A percentile compares a stretch with the other conserved stretches of the same genome.
phyloP scores from a whole-genome alignment of 441 rosid genomes.

The Jatropha multifida region DNA sequence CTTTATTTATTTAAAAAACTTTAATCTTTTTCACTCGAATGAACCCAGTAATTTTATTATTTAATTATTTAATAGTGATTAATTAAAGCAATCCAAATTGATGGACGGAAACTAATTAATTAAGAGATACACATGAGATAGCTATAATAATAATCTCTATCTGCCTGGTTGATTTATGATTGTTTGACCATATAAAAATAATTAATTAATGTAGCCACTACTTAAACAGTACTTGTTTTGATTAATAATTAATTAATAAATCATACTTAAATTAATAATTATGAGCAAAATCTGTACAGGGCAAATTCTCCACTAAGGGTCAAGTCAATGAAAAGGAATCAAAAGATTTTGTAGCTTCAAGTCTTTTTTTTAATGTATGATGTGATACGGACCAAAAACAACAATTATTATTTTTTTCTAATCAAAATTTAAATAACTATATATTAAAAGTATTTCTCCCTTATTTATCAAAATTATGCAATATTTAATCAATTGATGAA shows the following conservation, averaged over 20 bases:
- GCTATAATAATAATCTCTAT: neutral
- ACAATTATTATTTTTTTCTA: neutral
- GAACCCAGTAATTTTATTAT: too few species aligned
- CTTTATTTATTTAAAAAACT: too few species aligned
- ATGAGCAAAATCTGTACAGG: neutral
- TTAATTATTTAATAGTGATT: neutral
- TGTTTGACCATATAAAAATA: neutral
- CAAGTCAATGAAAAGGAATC: conserved; percentile 3
- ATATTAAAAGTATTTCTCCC: too few species aligned
- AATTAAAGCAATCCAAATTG: neutral
- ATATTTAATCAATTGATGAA: too few species aligned
- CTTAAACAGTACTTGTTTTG: neutral
- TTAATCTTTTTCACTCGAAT: too few species aligned
- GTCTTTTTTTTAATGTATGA: neutral
- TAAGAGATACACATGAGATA: neutral
- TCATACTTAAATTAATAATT: neutral
- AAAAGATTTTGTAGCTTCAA: neutral
- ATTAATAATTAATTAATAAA: neutral
- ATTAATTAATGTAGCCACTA: neutral
- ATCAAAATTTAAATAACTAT: neutral
- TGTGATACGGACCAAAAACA: neutral
- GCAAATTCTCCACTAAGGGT: neutral
- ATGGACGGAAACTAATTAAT: neutral
- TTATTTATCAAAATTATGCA: too few species aligned
- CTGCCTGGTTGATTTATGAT: neutral